Conservation (phyloP, 768 basidiomycete genomes). For the Mycena capillaripes region DNA sequence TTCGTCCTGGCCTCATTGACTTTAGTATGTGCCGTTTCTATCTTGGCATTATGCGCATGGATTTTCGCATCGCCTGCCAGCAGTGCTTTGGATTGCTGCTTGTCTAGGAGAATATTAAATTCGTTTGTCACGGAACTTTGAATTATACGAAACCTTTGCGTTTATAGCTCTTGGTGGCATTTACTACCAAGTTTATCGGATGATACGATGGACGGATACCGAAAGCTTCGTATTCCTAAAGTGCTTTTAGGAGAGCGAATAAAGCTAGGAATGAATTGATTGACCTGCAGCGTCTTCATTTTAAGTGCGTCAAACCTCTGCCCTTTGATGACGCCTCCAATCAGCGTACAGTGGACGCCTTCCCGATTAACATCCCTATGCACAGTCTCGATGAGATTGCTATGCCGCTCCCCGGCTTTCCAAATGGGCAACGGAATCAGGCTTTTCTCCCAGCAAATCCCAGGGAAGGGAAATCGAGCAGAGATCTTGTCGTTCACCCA, state of each 20-base stretch:
- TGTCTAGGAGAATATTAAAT: background rate
- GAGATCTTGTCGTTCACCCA: conserved; percentile 36
- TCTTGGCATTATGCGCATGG: too few species aligned
- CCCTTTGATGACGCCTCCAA: conserved; percentile 37
- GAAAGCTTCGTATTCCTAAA: conserved; percentile 24
- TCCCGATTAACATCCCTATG: conserved; percentile 36
- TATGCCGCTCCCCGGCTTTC: conserved; percentile 31
- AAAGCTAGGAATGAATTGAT: background rate
- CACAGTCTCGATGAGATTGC: conserved; percentile 19
- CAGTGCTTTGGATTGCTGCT: too few species aligned
- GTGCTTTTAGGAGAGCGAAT: background rate
- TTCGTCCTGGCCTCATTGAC: too few species aligned
- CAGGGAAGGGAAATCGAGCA: conserved; percentile 30
- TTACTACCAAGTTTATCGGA: background rate
- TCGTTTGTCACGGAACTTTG: too few species aligned
- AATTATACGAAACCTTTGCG: background rate
- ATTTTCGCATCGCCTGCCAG: too few species aligned
- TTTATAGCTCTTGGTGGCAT: background rate
- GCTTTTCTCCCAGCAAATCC: conserved; percentile 39
- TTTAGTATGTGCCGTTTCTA: too few species aligned
- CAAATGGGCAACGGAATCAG: conserved; percentile 39
- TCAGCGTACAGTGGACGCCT: too few species aligned
- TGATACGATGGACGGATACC: conserved; percentile 1
- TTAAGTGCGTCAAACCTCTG: conserved; percentile 32
- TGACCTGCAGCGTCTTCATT: conserved; percentile 31